Evolutionary conservation across 225 moss, liverwort and hornwort species (phyloP), one percentile per base, ranked within the genome.

Genomic region (Straminergon stramineum): DNA sequence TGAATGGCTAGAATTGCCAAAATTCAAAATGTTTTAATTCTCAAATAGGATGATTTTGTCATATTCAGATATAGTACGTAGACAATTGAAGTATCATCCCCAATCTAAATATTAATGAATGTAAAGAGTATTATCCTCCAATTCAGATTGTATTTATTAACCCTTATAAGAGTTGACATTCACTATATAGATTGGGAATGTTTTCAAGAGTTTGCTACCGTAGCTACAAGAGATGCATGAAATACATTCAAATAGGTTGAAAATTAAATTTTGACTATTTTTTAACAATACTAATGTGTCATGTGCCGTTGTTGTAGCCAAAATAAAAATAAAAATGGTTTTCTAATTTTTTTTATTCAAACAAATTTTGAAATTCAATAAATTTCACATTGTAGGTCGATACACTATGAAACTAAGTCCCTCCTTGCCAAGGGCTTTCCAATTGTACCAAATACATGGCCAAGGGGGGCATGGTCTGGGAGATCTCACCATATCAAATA

Each of bases 131-230:
- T 35, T 56, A 37, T 10, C 9, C 0, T 78, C 6, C 1, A 78
- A 0, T 78, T 55, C 6, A 37, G 5, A 56, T 24, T 55, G 5
- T 56, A 55, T 15, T 37, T 53, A 53, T 37, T 35, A 9, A 34
- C 9, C 7, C 1, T 8, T 53, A 9, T 9, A 2, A n/a, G 5
- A n/a, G 0, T 56, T 0, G 10, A 0, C 11, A 56, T 79, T 37
- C 12, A 56, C 2, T 55, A 3, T 9, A 15, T 53, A 22, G 22
- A 53, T 35, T 55, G 15, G 35, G 8, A 22, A 77, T 35, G 53
- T 53, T 77, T 77, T 52, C 8, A 21, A 34, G 52, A 52, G 7
- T 2, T 31, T 32, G 20, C 3, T 51, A 51, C 32, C 21, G 32
- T 34, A 31, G 13, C 13, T 76, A 53, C 8, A 35, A 35, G 14